Evolutionary conservation across 148 eudicot genomes (phyloP).

Genomic region (Dianthus caryophyllus): DNA sequence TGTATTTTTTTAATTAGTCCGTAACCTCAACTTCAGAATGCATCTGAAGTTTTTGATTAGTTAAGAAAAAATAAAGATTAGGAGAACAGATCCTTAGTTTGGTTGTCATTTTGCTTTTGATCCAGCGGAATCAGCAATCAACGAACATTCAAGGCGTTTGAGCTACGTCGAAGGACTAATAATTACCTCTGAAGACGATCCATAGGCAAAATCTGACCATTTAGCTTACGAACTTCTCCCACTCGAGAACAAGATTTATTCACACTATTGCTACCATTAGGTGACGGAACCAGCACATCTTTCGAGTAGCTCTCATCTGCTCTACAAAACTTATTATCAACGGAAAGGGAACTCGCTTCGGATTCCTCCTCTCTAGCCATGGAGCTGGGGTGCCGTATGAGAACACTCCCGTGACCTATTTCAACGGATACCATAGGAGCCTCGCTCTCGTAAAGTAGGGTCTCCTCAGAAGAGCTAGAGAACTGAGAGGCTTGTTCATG

Average conservation of each 20-base stretch:
- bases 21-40: too few relatives aligned
- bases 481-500: slow-evolving; percentile 75
- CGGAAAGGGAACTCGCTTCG: slow-evolving; percentile 96
- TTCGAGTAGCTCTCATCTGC: slow-evolving; percentile 43
- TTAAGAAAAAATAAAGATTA: too few relatives aligned
- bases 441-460: slow-evolving; percentile 80
- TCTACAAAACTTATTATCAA: slow-evolving; percentile 52
- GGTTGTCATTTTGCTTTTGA: too few relatives aligned
- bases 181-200: slow-evolving; percentile 55
- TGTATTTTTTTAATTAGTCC: too few relatives aligned
- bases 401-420: slow-evolving; percentile 98
- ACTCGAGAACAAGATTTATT: slow-evolving; percentile 25
- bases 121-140: neutral
- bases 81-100: too few relatives aligned
- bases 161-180: neutral
- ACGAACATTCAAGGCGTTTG: slow-evolving; percentile 3
- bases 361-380: slow-evolving; percentile 85
- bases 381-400: slow-evolving; percentile 81
- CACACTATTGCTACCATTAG: slow-evolving; percentile 34
- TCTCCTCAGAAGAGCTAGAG: slow-evolving; percentile 82
- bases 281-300: slow-evolving; percentile 28
- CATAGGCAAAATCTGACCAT: slow-evolving; percentile 34
- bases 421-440: slow-evolving; percentile 96
- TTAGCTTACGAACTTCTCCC: slow-evolving; percentile 38
- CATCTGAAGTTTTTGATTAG: too few relatives aligned